These are phyloP conservation scores for Cokeromyces recurvatus DNA, from an alignment of 371 early-diverging fungal species.

Conservation along the genomic window DNA sequence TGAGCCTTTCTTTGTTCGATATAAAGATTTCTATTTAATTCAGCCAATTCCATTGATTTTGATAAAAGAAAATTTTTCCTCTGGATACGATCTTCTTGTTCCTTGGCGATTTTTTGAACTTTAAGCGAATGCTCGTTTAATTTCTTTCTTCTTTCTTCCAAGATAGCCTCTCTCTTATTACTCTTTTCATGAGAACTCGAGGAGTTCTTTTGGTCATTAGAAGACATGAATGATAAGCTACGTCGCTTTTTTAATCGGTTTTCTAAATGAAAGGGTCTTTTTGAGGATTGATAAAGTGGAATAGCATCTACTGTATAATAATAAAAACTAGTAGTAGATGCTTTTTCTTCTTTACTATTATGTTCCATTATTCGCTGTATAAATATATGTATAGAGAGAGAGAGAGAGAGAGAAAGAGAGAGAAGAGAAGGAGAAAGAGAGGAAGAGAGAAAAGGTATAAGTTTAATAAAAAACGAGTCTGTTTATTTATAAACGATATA, in stretches of 20 bases:
- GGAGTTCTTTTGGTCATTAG: too few relatives aligned
- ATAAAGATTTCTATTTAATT: slow-evolving; percentile 29
- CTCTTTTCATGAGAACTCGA: slow-evolving; percentile 8
- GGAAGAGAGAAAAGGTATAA: neutral
- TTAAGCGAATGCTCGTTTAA: slow-evolving; percentile 21
- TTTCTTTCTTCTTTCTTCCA: slow-evolving; percentile 25
- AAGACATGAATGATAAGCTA: slow-evolving; percentile 6
- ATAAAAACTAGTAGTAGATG: too few relatives aligned
- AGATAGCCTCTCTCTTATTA: slow-evolving; percentile 29
- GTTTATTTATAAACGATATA: too few relatives aligned
- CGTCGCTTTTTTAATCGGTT: slow-evolving; percentile 23
- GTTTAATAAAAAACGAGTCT: neutral
- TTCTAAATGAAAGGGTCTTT: slow-evolving; percentile 32
- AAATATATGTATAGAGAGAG: too few relatives aligned
- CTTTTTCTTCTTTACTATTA: neutral
- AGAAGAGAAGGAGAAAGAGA: too few relatives aligned
- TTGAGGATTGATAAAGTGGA: slow-evolving; percentile 15
- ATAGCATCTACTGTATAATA: slow-evolving; percentile 16
- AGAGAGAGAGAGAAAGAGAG: too few relatives aligned
- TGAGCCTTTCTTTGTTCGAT: slow-evolving; percentile 34
- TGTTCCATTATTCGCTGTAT: too few relatives aligned
- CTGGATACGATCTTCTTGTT: slow-evolving; percentile 23
- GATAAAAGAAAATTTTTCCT: slow-evolving; percentile 17
- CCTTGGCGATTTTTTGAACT: slow-evolving; percentile 26
- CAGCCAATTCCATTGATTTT: slow-evolving; percentile 33